phyloP scores from a whole-genome alignment of 495 filamentous ascomycete genomes.

The Penicillium paxilli region DNA sequence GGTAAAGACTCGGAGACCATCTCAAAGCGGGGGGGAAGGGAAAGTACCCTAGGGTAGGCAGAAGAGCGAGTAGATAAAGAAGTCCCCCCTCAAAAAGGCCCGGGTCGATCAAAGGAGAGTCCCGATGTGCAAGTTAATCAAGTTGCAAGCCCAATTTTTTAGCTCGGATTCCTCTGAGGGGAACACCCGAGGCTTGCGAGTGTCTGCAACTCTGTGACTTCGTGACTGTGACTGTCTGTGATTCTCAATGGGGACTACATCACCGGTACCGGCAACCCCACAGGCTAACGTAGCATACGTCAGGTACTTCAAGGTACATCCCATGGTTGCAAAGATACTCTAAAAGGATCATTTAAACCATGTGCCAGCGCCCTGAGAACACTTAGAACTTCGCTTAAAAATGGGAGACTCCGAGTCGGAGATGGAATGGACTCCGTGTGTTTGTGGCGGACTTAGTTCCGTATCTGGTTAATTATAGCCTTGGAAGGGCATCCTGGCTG shows the following conservation, averaged over 20 bases:
- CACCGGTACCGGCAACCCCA: conserved; percentile 8
- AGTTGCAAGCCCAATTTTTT: too few species aligned
- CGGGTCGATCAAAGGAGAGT: too few species aligned
- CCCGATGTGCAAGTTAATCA: too few species aligned
- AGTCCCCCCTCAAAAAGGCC: background rate
- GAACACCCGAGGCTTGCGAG: conserved; percentile 1
- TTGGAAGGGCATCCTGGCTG: too few species aligned
- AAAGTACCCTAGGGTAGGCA: background rate
- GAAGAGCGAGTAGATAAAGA: background rate
- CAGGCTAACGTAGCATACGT: background rate
- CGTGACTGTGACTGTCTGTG: too few species aligned
- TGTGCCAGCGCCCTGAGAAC: conserved; percentile 1
- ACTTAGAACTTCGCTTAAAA: background rate
- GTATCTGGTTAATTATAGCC: too few species aligned
- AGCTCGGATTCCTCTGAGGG: background rate
- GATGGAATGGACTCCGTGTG: background rate
- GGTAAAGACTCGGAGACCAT: background rate
- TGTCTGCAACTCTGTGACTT: background rate
- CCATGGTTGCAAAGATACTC: too few species aligned
- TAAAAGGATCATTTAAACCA: background rate
- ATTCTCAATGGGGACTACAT: too few species aligned
- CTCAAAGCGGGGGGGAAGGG: background rate
- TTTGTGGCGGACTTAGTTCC: too few species aligned
- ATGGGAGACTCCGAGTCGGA: background rate
- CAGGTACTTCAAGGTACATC: conserved; percentile 6